phyloP scores from a whole-genome alignment of 768 basidiomycete species.

The Suillus brevipes region DNA sequence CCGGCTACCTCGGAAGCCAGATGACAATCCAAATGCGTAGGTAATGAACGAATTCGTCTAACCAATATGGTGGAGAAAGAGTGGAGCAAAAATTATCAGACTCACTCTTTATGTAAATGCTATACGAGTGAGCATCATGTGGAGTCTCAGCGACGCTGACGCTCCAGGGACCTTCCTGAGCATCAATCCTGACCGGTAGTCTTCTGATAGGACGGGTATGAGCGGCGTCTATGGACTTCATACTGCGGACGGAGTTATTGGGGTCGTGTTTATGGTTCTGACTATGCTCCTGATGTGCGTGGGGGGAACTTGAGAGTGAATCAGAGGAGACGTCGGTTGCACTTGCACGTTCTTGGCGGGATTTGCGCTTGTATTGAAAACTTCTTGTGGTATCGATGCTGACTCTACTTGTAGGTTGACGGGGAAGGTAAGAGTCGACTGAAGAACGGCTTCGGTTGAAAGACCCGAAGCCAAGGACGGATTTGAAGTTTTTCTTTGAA shows the following conservation, averaged over 20 bases:
- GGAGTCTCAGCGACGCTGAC: constrained; percentile 87
- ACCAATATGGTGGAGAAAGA: constrained; percentile 19
- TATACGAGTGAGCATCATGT: constrained; percentile 66
- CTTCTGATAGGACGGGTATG: constrained; percentile 43
- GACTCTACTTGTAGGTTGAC: constrained; percentile 36
- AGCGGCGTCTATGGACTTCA: constrained; percentile 45
- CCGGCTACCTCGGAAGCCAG: constrained; percentile 28
- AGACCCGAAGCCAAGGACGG: constrained; percentile 47
- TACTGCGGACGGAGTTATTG: constrained; percentile 35
- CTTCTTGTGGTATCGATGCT: constrained; percentile 47
- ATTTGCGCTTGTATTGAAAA: constrained; percentile 37
- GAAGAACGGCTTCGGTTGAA: constrained; percentile 36
- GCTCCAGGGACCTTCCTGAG: constrained; percentile 82
- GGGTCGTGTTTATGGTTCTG: constrained; percentile 14
- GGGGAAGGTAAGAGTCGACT: constrained; percentile 25
- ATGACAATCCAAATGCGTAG: constrained; percentile 22
- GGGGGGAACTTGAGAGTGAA: constrained; percentile 32
- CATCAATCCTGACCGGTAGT: constrained; percentile 63
- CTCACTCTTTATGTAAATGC: constrained; percentile 90
- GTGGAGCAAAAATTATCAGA: constrained; percentile 23
- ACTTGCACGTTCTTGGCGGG: constrained; percentile 36
- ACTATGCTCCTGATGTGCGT: constrained; percentile 26
- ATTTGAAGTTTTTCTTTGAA: constrained; percentile 48
- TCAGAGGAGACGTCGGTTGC: constrained; percentile 38
- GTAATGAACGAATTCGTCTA: constrained; percentile 17